A percentile compares a stretch with the other conserved stretches of the same genome.
Evolutionary conservation across 495 filamentous ascomycete genomes (phyloP).

Genomic region (Margaritispora aquatica): DNA sequence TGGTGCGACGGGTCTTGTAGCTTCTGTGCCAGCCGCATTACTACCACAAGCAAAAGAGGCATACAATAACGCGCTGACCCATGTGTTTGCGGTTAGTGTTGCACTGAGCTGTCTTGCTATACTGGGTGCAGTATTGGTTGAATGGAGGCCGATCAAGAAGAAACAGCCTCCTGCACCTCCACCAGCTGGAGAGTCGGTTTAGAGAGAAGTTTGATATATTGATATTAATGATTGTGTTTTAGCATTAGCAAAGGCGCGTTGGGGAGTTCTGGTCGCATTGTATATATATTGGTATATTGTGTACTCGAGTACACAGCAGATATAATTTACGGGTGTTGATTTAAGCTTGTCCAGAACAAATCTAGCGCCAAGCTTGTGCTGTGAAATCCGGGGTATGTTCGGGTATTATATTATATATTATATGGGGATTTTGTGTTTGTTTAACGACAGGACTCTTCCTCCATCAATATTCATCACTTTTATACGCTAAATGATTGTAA

Average conservation of each 20-base stretch:
- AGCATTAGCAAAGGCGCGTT: not conserved
- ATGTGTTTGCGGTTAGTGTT: slow-evolving; percentile 22
- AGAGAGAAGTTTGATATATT: not conserved
- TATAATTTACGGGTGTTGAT: too few species aligned
- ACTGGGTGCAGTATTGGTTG: slow-evolving; percentile 1
- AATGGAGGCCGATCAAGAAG: slow-evolving; percentile 8
- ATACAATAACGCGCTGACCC: slow-evolving; percentile 48
- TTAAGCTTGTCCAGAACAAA: too few species aligned
- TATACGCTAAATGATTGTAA: too few species aligned
- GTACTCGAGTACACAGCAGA: too few species aligned
- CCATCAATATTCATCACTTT: too few species aligned
- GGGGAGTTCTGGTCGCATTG: not conserved
- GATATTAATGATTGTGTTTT: not conserved
- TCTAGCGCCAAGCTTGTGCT: too few species aligned
- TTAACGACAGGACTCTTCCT: too few species aligned
- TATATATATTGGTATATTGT: too few species aligned
- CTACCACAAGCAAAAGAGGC: slow-evolving; percentile 35
- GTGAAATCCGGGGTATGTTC: too few species aligned
- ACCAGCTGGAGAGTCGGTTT: slow-evolving; percentile 27
- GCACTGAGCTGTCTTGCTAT: slow-evolving; percentile 2
- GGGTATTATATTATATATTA: too few species aligned
- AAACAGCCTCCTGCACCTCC: not conserved
- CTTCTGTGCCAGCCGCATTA: slow-evolving; percentile 37
- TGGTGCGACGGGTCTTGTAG: slow-evolving; percentile 51
- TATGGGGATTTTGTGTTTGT: too few species aligned